Conservation (phyloP, 257 asterid species). For the Nemophila menziesii region DNA sequence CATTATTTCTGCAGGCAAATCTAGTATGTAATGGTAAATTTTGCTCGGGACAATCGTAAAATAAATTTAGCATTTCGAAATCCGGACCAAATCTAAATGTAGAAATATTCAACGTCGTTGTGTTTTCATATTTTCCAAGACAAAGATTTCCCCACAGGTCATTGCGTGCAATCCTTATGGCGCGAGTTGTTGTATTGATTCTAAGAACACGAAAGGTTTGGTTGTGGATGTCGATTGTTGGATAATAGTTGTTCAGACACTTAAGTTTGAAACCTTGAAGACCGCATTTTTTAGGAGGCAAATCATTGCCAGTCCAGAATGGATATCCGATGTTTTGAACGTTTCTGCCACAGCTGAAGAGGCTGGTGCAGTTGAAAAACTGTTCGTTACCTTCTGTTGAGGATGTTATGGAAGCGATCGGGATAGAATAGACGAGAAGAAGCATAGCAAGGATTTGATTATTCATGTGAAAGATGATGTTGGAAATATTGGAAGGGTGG, state of each 20-base stretch:
- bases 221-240: slow-evolving; percentile 1
- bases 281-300: slow-evolving; percentile 29
- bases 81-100: neutral
- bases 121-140: slow-evolving; percentile 2
- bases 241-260: slow-evolving; percentile 16
- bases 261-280: slow-evolving; percentile 23
- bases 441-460: slow-evolving; percentile 3
- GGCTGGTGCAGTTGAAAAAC: slow-evolving; percentile 2
- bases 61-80: neutral
- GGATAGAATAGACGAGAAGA: slow-evolving; percentile 1
- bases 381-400: slow-evolving; percentile 3
- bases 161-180: slow-evolving; percentile 11
- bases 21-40: neutral
- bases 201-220: slow-evolving; percentile 6
- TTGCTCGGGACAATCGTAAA: slow-evolving; percentile 5
- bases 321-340: slow-evolving; percentile 25
- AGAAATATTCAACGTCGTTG: neutral
- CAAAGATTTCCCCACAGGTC: slow-evolving; percentile 17
- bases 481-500: neutral
- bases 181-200: neutral
- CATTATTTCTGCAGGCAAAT: slow-evolving; percentile 2
- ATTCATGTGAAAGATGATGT: slow-evolving; percentile 6
- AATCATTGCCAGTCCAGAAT: slow-evolving; percentile 34
- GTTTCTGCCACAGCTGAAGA: slow-evolving; percentile 10
- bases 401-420: slow-evolving; percentile 4